These are phyloP conservation scores for Pyronema domesticum DNA, from an alignment of 495 filamentous ascomycete species.

Conservation along the genomic window DNA sequence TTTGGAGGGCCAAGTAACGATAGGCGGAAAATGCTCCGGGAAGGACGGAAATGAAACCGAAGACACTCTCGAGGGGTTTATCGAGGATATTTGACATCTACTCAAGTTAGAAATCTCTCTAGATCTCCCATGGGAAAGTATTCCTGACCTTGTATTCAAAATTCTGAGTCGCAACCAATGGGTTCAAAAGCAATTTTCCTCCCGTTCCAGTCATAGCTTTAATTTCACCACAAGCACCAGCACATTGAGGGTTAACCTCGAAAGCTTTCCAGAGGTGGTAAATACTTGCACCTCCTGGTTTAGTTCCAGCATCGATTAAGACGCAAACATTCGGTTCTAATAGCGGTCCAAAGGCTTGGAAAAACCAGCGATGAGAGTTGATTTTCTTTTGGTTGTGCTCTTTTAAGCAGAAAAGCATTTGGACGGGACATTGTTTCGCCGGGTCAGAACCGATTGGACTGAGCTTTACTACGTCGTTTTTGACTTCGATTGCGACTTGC, in stretches of 20 bases:
- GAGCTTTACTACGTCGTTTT: constrained; percentile 70
- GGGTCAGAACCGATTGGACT: constrained; percentile 47
- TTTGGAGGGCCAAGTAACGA: constrained; percentile 81
- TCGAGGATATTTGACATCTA: constrained; percentile 95
- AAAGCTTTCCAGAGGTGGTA: constrained; percentile 98
- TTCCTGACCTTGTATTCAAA: constrained; percentile 72
- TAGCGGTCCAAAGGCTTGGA: constrained; percentile 88
- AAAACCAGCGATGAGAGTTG: constrained; percentile 98
- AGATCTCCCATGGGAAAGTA: neutral
- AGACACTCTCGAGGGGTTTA: constrained; percentile 92
- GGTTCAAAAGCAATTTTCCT: constrained; percentile 80
- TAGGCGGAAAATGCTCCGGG: constrained; percentile 98
- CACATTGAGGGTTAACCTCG: constrained; percentile 92
- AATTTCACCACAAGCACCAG: constrained; percentile 95
- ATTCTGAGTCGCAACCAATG: constrained; percentile 89
- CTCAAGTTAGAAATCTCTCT: neutral
- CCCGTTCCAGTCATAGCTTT: constrained; percentile 89
- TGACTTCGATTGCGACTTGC: constrained; percentile 70
- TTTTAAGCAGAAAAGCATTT: constrained; percentile 97
- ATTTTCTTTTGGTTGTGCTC: constrained; percentile 99
- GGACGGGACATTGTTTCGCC: constrained; percentile 45
- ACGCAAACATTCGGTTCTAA: constrained; percentile 94
- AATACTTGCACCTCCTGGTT: constrained; percentile 78
- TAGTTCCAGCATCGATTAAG: constrained; percentile 88
- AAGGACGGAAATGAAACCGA: constrained; percentile 93